A percentile compares a stretch with the other conserved stretches of the same genome.
Evolutionary conservation across 768 basidiomycete genomes (phyloP).

Genomic region (Termitomyces sp.): DNA sequence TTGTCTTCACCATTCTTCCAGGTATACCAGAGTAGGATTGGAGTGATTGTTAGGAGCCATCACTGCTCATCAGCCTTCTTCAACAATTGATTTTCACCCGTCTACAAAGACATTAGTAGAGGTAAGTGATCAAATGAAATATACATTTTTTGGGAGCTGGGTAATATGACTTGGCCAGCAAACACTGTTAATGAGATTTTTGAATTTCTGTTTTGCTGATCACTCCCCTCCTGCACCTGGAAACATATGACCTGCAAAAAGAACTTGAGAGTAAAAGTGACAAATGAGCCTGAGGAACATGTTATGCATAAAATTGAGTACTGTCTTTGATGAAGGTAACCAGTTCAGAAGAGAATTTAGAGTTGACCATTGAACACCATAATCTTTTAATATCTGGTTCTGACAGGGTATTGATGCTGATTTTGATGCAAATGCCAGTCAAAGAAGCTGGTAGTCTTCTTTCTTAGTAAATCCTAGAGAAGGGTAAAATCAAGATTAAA

Average conservation of each 20-base stretch:
- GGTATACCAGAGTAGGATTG: background rate
- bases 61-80: background rate
- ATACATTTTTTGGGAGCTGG: background rate
- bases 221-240: background rate
- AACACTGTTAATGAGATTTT: background rate
- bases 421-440: background rate
- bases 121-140: background rate
- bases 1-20: background rate
- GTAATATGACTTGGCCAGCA: background rate
- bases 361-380: background rate
- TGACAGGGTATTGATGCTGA: background rate
- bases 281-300: background rate
- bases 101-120: background rate
- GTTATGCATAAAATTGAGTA: background rate
- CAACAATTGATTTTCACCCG: background rate
- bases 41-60: background rate
- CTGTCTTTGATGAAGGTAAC: too few relatives aligned
- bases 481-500: background rate
- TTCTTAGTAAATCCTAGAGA: background rate
- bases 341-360: too few relatives aligned
- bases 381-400: background rate
- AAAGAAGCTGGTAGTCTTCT: background rate
- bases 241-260: background rate
- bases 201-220: background rate
- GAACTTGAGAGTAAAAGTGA: background rate